Base-by-base conservation (phyloP, 257 asterid species). In the Voacanga thouarsii region DNA sequence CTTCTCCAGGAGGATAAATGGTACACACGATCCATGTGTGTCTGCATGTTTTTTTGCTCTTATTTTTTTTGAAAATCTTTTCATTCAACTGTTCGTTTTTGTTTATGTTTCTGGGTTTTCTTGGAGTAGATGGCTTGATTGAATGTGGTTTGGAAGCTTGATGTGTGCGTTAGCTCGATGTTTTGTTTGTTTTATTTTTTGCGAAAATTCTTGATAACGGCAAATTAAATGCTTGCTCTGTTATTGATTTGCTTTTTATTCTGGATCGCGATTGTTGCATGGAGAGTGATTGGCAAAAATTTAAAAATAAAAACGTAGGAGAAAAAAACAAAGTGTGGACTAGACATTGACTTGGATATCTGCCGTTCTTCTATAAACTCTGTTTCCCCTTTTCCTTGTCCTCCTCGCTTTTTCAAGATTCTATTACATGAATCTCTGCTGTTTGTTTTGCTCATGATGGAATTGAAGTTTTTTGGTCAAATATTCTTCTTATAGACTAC, bases 1-100 rank as follows among this genome's bases (percentile, higher is more conserved):
- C 61, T 84, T 80, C 72, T 84, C 77, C 72, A 47, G 9, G 33
- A 80, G 80, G 60, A 64, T 84, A 75, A 19, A 51, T 45, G 86
- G 60, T 71, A n/a, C 57, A 7, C 18, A 26, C 7, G 14, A 70
- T 53, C 7, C 21, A 12, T 78, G 1, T 18, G 16, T 64, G 8
- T 73, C 14, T 73, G 78, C 79, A 73, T 61, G 82, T 72, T 72
- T 71, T 33, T 1, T 72, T 8, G 39, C 26, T 71, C 16, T 79
- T 18, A 10, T 60, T 71, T 18, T 71, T 6, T 10, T 61, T 60
- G 12, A 55, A 21, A 41, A 33, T 55, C 4, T 57, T 51, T 12
- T 69, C 16, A 6, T 37, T 47, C 9, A 47, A 19, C 7, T n/a
- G 26, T 70, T 24, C 21, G 0, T 44, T 6, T 43, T 23, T 11